Conservation (phyloP, 2,329 filamentous ascomycete genomes). For the Didymella lethalis region DNA sequence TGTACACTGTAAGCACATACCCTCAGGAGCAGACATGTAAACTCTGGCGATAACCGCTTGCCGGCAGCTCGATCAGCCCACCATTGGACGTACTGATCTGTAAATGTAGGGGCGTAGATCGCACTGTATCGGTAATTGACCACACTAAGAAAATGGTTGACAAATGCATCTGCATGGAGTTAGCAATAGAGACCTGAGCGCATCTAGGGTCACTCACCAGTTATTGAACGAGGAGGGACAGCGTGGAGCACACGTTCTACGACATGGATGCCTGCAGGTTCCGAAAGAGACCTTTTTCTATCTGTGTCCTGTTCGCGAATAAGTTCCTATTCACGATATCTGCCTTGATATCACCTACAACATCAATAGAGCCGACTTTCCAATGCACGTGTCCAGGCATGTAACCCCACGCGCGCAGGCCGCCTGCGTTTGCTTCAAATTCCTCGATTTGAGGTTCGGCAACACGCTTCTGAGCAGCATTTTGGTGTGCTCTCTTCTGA, state of each 20-base stretch:
- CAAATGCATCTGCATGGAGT: slow-evolving; percentile 51
- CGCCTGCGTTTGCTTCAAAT: slow-evolving; percentile 32
- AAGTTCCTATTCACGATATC: background rate
- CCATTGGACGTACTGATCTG: slow-evolving; percentile 57
- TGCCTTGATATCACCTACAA: slow-evolving; percentile 23
- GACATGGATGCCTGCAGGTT: slow-evolving; percentile 32
- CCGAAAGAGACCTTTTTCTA: slow-evolving; percentile 21
- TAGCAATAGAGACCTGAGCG: slow-evolving; percentile 3
- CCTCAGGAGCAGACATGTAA: slow-evolving; percentile 58
- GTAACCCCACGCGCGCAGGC: slow-evolving; percentile 46
- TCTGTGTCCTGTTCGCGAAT: slow-evolving; percentile 10
- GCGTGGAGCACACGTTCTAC: slow-evolving; percentile 46
- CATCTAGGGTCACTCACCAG: slow-evolving; percentile 26
- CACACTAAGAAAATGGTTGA: slow-evolving; percentile 57
- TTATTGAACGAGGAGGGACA: slow-evolving; percentile 46
- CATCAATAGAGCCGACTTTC: slow-evolving; percentile 32
- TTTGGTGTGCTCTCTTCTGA: slow-evolving; percentile 33
- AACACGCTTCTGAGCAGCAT: slow-evolving; percentile 16
- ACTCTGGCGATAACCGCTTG: slow-evolving; percentile 51
- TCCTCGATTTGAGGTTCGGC: slow-evolving; percentile 14
- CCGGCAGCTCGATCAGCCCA: slow-evolving; percentile 52
- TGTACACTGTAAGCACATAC: slow-evolving; percentile 58
- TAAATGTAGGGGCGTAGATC: slow-evolving; percentile 57
- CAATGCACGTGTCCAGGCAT: slow-evolving; percentile 49
- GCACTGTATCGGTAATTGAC: slow-evolving; percentile 58